These are phyloP conservation scores for Termitomyces sp. DNA, from an alignment of 768 basidiomycete genomes.

Conservation along the genomic window DNA sequence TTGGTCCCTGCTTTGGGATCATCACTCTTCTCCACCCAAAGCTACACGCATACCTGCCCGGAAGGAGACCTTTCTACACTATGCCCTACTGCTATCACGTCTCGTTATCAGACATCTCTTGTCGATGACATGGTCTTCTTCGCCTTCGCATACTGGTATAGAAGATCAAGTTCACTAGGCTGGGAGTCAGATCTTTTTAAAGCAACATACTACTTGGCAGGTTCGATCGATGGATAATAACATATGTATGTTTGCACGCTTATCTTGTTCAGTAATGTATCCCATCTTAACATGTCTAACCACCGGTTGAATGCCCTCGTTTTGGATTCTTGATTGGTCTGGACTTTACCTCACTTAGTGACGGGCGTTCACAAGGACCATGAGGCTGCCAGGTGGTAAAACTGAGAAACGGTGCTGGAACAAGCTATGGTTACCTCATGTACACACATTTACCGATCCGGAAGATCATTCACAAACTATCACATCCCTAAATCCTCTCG, in stretches of 20 bases:
- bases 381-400: neutral
- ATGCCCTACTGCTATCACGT: neutral
- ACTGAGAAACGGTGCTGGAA: neutral
- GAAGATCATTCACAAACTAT: neutral
- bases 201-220: neutral
- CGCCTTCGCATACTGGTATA: neutral
- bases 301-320: neutral
- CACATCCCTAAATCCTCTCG: neutral
- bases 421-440: neutral
- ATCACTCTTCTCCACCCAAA: neutral
- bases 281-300: neutral
- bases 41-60: too few relatives aligned
- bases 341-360: neutral
- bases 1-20: neutral
- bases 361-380: neutral
- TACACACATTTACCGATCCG: neutral
- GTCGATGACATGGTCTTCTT: neutral
- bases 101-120: slow-evolving; percentile 7
- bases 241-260: slow-evolving; percentile 4
- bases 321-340: neutral
- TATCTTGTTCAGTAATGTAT: neutral
- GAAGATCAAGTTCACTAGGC: neutral
- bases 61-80: neutral
- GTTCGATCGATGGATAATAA: slow-evolving; percentile 5
- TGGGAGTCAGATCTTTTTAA: neutral